Evolutionary conservation across 441 rosid genomes (phyloP).

Genomic region (Hura crepitans): DNA sequence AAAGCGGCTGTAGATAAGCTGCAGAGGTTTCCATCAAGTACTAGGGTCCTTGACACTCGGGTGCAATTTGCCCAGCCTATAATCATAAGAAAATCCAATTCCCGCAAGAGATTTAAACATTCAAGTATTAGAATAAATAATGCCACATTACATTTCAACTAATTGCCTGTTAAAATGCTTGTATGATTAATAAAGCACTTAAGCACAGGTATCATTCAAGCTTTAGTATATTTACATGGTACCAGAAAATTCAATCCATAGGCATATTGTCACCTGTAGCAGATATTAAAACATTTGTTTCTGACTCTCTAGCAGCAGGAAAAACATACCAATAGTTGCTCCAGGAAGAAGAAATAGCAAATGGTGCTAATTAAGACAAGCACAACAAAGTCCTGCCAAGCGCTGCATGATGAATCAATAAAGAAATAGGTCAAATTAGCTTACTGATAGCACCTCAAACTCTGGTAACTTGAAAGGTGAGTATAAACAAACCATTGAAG

Average conservation of each 20-base stretch:
- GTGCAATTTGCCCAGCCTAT: too few relatives aligned
- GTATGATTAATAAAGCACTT: background rate
- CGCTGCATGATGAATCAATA: constrained; percentile 47
- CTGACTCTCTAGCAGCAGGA: constrained; percentile 16
- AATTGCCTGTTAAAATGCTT: background rate
- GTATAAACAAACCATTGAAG: background rate
- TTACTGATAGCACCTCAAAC: constrained; percentile 12
- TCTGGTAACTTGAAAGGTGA: background rate
- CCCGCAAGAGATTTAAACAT: background rate
- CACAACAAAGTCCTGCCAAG: constrained; percentile 96
- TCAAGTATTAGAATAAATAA: background rate
- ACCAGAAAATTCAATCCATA: background rate
- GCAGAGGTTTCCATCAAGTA: too few relatives aligned
- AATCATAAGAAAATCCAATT: too few relatives aligned
- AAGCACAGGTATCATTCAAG: background rate
- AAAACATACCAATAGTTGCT: constrained; percentile 83
- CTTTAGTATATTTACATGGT: background rate
- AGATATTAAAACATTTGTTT: background rate
- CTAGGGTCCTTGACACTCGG: too few relatives aligned
- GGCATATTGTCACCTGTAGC: background rate
- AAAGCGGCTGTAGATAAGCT: too few relatives aligned
- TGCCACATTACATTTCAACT: background rate
- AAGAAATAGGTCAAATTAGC: constrained; percentile 14
- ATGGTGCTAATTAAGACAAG: constrained; percentile 83
- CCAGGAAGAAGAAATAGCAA: constrained; percentile 96